Conservation (phyloP, 139 green algal species). For the Penium margaritaceum region DNA sequence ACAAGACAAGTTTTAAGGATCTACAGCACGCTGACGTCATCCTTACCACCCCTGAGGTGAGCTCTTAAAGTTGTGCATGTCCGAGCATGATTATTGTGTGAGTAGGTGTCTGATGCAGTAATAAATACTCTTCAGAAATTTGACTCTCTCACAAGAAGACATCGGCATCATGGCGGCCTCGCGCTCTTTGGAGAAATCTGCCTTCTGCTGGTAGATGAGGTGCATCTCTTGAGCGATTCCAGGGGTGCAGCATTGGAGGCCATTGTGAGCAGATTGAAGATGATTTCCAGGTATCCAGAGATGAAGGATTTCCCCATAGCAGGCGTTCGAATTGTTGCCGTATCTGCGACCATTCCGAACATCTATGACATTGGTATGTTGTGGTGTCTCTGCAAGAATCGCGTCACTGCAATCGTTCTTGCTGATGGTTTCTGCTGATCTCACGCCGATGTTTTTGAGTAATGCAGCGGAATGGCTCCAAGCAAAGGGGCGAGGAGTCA, state of each 20-base stretch:
- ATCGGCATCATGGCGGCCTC: slow-evolving; percentile 20
- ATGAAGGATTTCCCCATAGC: slow-evolving; percentile 56
- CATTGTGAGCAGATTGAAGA: slow-evolving; percentile 45
- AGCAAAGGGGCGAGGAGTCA: slow-evolving; percentile 11
- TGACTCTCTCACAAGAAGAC: slow-evolving; percentile 38
- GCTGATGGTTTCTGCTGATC: neutral
- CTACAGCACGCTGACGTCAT: slow-evolving; percentile 41
- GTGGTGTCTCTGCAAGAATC: slow-evolving; percentile 30
- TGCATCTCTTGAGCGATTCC: slow-evolving; percentile 40
- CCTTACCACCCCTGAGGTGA: slow-evolving; percentile 40
- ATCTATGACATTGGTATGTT: slow-evolving; percentile 60
- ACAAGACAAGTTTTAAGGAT: slow-evolving; percentile 15
- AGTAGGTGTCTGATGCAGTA: neutral
- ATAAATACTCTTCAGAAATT: slow-evolving; percentile 37
- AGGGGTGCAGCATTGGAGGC: slow-evolving; percentile 36
- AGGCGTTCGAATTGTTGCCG: slow-evolving; percentile 72
- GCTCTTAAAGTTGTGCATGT: neutral
- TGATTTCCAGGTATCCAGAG: slow-evolving; percentile 39
- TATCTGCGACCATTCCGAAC: slow-evolving; percentile 83
- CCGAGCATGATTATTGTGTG: neutral
- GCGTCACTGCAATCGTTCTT: neutral
- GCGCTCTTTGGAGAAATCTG: slow-evolving; percentile 27
- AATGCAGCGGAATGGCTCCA: slow-evolving; percentile 28
- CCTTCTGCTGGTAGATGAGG: slow-evolving; percentile 30
- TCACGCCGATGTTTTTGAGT: too few species aligned